Conservation (phyloP, 192 early-diverging fungal species). For the Glomus cerebriforme region DNA sequence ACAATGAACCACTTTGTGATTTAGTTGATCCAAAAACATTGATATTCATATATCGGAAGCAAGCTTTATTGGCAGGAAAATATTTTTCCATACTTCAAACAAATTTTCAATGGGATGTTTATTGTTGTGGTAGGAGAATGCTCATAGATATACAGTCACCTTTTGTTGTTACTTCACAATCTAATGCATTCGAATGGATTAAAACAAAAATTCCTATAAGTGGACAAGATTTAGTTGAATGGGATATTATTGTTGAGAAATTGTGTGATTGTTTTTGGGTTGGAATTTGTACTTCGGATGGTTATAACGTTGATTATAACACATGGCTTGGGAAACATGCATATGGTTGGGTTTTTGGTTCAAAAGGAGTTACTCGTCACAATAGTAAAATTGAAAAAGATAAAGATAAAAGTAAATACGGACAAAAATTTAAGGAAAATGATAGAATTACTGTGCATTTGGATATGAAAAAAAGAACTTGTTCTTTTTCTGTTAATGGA, state of each 20-base stretch:
- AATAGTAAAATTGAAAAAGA: neutral
- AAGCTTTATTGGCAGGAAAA: neutral
- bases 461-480: conserved; percentile 13
- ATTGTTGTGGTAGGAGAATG: too few relatives aligned
- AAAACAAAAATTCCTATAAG: neutral
- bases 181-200: neutral
- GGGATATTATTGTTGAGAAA: conserved; percentile 14
- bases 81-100: neutral
- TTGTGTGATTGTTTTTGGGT: conserved; percentile 8
- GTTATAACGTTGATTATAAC: neutral
- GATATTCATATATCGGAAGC: neutral
- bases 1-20: neutral
- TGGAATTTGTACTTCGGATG: neutral
- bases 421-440: neutral
- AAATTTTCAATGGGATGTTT: too few relatives aligned
- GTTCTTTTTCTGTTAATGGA: conserved; percentile 11
- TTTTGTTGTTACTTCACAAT: too few relatives aligned
- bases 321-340: neutral
- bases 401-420: neutral
- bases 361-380: neutral
- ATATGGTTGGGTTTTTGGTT: neutral
- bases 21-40: neutral
- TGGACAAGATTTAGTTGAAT: neutral
- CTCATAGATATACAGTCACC: neutral
- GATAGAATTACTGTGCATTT: conserved; percentile 17